These are phyloP conservation scores for Fragilaria crotonensis DNA, from an alignment of 108 stramenopile genomes.

Conservation along the genomic window DNA sequence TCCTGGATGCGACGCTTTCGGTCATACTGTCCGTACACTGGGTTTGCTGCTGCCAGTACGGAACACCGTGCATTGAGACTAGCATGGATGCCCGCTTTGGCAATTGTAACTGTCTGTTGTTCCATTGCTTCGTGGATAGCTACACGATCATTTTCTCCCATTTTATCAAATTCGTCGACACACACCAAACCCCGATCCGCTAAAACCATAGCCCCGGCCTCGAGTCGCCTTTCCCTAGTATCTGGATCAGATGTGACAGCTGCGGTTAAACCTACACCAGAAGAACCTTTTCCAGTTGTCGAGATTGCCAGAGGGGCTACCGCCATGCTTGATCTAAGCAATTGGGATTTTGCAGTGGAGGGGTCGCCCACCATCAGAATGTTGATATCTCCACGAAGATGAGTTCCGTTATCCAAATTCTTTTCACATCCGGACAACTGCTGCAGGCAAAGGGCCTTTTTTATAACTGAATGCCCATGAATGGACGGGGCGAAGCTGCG, in stretches of 20 bases:
- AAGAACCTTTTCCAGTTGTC: constrained; percentile 94
- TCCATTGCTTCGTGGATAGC: constrained; percentile 99
- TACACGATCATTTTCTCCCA: constrained; percentile 91
- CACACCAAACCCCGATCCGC: constrained; percentile 98
- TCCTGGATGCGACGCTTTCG: constrained; percentile 89
- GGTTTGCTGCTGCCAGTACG: constrained; percentile 99
- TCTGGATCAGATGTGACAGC: constrained; percentile 98
- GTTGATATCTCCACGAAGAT: constrained; percentile 98
- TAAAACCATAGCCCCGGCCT: constrained; percentile 99
- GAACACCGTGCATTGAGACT: constrained; percentile 92
- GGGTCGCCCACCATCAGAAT: constrained; percentile 99
- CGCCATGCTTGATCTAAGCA: constrained; percentile 90
- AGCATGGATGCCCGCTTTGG: constrained; percentile 97
- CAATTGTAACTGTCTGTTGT: constrained; percentile 99
- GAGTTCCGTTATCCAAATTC: constrained; percentile 96
- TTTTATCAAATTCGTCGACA: constrained; percentile 96
- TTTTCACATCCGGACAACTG: constrained; percentile 91
- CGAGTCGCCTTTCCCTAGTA: constrained; percentile 93
- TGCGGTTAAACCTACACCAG: constrained; percentile 99
- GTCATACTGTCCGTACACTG: constrained; percentile 99
- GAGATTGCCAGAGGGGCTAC: constrained; percentile 94
- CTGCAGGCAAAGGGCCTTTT: constrained; percentile 93
- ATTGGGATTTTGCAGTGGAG: constrained; percentile 97
- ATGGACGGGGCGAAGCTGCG: constrained; percentile 93
- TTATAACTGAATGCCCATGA: constrained; percentile 96